These are phyloP conservation scores for Hirschfeldia incana DNA, from an alignment of 345 rosid genomes.

Conservation along the genomic window DNA sequence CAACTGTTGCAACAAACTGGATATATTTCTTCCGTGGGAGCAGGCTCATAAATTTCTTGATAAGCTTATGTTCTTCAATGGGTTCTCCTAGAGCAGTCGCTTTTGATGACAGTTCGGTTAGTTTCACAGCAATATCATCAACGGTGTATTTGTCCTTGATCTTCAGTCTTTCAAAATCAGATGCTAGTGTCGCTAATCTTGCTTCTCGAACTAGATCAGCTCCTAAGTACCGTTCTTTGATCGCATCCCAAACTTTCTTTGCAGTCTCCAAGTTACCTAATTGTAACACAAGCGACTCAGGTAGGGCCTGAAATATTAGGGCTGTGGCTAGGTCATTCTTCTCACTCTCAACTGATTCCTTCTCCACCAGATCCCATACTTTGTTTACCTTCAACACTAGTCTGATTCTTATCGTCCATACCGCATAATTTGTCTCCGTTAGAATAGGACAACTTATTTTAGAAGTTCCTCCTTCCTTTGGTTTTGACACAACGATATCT, in stretches of 20 bases:
- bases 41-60: neutral
- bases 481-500: neutral
- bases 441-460: neutral
- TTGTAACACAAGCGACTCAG: neutral
- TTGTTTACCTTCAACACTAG: neutral
- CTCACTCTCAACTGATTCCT: neutral
- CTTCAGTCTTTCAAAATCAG: neutral
- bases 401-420: neutral
- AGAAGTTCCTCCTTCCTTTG: neutral
- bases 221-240: neutral
- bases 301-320: neutral
- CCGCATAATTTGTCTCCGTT: neutral
- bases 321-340: neutral
- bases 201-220: neutral
- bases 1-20: neutral
- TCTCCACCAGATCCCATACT: neutral
- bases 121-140: neutral
- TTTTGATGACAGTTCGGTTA: neutral
- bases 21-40: neutral
- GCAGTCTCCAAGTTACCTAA: neutral
- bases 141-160: neutral
- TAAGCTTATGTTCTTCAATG: neutral
- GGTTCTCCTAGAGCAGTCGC: neutral
- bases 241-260: neutral
- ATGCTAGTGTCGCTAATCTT: neutral